Evolutionary conservation across 371 early-diverging fungal genomes (phyloP).

Genomic region (Mucor velutinosus): DNA sequence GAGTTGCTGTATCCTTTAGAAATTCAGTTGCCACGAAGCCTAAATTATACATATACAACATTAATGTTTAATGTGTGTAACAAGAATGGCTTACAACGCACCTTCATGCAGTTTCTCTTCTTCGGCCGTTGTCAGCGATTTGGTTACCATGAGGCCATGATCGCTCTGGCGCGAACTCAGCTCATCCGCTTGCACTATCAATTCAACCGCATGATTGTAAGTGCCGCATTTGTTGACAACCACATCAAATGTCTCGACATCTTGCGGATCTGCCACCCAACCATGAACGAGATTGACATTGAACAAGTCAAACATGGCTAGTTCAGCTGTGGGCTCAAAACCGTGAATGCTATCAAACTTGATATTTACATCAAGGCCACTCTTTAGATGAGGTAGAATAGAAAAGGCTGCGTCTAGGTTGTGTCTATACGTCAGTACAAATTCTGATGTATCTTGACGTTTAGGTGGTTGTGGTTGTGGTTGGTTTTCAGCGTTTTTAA

Average conservation of each 20-base stretch:
- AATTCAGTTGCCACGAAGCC: constrained; percentile 67
- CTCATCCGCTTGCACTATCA: constrained; percentile 70
- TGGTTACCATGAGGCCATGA: constrained; percentile 16
- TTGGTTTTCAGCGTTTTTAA: neutral
- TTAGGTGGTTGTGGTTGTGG: neutral
- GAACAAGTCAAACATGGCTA: constrained; percentile 82
- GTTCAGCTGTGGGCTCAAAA: constrained; percentile 78
- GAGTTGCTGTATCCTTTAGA: constrained; percentile 76
- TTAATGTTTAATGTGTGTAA: neutral
- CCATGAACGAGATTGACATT: constrained; percentile 85
- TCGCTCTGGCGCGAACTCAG: constrained; percentile 40
- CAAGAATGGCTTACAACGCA: neutral
- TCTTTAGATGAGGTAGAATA: constrained; percentile 60
- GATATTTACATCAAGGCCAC: constrained; percentile 80
- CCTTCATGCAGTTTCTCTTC: constrained; percentile 39
- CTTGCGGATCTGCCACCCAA: constrained; percentile 83
- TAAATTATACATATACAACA: constrained; percentile 10
- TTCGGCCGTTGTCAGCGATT: constrained; percentile 16
- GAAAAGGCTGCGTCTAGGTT: constrained; percentile 47
- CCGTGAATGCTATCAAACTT: constrained; percentile 74
- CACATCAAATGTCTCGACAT: constrained; percentile 53
- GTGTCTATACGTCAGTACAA: constrained; percentile 38
- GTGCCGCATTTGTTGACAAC: constrained; percentile 57
- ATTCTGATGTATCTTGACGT: constrained; percentile 33
- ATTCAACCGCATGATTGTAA: constrained; percentile 85